These are phyloP conservation scores for Solioccasus polychromus DNA, from an alignment of 768 basidiomycete species.

Conservation along the genomic window DNA sequence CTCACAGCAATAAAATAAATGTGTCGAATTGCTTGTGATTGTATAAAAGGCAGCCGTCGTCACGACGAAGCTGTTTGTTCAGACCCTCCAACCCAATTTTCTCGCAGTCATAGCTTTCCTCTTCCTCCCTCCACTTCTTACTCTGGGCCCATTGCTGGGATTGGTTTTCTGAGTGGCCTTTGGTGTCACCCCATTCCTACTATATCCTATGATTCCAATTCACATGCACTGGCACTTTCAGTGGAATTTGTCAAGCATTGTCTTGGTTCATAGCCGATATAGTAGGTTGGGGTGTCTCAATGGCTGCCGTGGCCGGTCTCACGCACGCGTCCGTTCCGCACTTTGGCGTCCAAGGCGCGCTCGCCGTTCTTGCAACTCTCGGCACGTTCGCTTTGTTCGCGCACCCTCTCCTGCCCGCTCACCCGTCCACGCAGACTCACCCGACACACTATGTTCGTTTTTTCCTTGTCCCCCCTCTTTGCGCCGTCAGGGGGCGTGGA, in stretches of 20 bases:
- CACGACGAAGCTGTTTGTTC: background rate
- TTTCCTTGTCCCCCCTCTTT: background rate
- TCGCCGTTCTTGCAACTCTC: background rate
- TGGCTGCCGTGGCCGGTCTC: slow-evolving; percentile 12
- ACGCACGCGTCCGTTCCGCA: slow-evolving; percentile 3
- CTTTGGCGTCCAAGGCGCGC: background rate
- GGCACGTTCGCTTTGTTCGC: background rate
- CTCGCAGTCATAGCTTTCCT: slow-evolving; percentile 19
- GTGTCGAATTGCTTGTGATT: background rate
- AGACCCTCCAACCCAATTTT: slow-evolving; percentile 13
- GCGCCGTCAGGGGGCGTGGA: slow-evolving; percentile 1
- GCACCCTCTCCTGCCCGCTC: no score
- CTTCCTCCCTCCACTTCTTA: background rate
- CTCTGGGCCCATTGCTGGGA: slow-evolving; percentile 12
- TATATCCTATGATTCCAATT: slow-evolving; percentile 42
- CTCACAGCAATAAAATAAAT: slow-evolving; percentile 6
- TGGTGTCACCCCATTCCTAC: slow-evolving; percentile 31
- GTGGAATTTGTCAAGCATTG: slow-evolving; percentile 32
- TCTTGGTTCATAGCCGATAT: slow-evolving; percentile 62
- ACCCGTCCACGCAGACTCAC: background rate
- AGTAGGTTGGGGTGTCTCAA: slow-evolving; percentile 44
- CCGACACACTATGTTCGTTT: background rate
- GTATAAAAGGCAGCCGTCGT: slow-evolving; percentile 21
- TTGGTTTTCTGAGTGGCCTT: slow-evolving; percentile 15
- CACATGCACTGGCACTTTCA: slow-evolving; percentile 28